Percentiles rank a stretch among this genome's conserved stretches.
Conservation (phyloP, 306 rosid genomes). For the Lathyrus sativus region DNA sequence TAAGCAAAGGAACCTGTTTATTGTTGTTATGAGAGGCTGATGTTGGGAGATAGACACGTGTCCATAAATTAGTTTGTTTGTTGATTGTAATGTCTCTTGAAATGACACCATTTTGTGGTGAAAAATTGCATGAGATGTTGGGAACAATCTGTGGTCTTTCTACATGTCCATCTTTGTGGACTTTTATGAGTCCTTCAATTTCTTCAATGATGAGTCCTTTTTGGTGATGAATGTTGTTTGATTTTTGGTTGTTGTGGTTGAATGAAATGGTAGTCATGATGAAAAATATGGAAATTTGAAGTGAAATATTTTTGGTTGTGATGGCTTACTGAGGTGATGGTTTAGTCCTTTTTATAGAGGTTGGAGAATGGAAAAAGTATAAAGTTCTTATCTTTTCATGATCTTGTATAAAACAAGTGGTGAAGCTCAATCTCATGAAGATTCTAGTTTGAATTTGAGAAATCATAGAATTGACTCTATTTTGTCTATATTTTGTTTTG, state of each 20-base stretch:
- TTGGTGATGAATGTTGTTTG: constrained; percentile 44
- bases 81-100: constrained; percentile 65
- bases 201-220: constrained; percentile 56
- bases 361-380: constrained; percentile 23
- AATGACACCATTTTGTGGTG: constrained; percentile 48
- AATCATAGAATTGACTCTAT: background rate
- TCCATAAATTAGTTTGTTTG: constrained; percentile 61
- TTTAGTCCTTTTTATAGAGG: constrained; percentile 55
- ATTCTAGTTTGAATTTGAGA: constrained; percentile 38
- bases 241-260: constrained; percentile 41
- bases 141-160: constrained; percentile 71
- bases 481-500: too few relatives aligned
- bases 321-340: constrained; percentile 33
- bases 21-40: background rate
- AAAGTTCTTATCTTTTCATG: background rate
- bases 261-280: constrained; percentile 62
- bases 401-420: background rate
- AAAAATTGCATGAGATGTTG: constrained; percentile 48
- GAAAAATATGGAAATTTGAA: background rate
- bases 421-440: constrained; percentile 15
- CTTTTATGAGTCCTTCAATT: constrained; percentile 74
- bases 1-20: constrained; percentile 52
- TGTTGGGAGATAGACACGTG: constrained; percentile 58
- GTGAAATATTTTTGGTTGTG: constrained; percentile 36
- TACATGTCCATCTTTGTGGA: constrained; percentile 60